Evolutionary conservation across 2,329 filamentous ascomycete genomes (phyloP).

Genomic region (Trichoderma sp.): DNA sequence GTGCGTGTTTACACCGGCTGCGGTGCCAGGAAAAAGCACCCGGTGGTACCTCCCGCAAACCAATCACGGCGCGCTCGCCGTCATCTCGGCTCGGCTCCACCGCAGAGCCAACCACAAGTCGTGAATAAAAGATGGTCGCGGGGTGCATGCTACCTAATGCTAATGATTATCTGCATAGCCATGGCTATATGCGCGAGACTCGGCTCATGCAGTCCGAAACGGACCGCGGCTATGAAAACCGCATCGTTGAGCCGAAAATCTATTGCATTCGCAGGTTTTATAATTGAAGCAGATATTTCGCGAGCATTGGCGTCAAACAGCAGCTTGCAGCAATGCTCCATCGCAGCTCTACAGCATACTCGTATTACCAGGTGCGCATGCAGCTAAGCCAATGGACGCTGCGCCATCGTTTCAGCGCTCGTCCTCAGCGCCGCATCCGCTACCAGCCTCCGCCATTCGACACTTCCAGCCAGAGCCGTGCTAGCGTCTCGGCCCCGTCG

Average conservation of each 20-base stretch:
- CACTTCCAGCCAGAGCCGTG: neutral
- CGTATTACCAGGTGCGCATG: neutral
- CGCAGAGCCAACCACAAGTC: neutral
- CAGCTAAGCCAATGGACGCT: neutral
- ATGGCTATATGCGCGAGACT: constrained; percentile 25
- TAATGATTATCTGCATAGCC: constrained; percentile 23
- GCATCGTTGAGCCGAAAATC: neutral
- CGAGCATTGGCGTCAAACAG: neutral
- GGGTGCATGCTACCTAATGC: constrained; percentile 7
- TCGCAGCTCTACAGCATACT: neutral
- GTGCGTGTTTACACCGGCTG: neutral
- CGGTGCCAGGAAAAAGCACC: neutral
- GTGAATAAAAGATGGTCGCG: constrained; percentile 7
- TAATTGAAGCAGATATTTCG: neutral
- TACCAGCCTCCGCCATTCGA: constrained; percentile 4
- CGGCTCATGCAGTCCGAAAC: constrained; percentile 15
- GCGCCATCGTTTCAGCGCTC: constrained; percentile 2
- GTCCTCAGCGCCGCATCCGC: constrained; percentile 5
- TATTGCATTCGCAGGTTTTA: neutral
- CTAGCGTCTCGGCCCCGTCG: neutral
- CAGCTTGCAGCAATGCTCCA: neutral
- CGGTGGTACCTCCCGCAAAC: neutral
- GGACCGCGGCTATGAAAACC: constrained; percentile 12
- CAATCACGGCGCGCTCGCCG: neutral
- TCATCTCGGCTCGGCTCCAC: neutral